Base-by-base conservation (phyloP, 768 basidiomycete species). In the Tylopilus plumbeoviolaceoides region DNA sequence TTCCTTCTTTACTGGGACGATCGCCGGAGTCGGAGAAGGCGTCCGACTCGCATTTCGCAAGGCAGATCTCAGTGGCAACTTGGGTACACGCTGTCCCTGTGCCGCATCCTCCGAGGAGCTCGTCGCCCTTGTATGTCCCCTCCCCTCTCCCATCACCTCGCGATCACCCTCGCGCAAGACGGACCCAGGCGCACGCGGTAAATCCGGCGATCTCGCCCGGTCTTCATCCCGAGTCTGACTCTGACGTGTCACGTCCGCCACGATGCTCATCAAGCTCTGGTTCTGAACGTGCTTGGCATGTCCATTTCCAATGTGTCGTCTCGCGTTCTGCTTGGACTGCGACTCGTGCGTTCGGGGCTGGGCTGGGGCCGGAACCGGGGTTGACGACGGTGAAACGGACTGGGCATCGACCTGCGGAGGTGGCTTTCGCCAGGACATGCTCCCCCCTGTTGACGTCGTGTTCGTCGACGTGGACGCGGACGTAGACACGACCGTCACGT, bases 231-330 rank as follows among this genome's bases (percentile, higher is more conserved):
- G 10, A 30, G 30, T 11, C 30, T 30, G 30, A 30, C 8, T 75
- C 50, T 68, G 59, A 43, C 69, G 69, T 23, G 83, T 66, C 42
- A 87, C 80, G 51, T 74, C 78, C 60, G 87, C 84, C 9, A 89
- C 81, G 57, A 89, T 82, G 59, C 79, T 82, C 84, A 88, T 83
- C 63, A 87, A 67, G 40, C 78, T 84, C 38, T 60, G 60, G 18
- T 54, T 63, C 9, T 48, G 53, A 3, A 15, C 41, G 15, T 46
- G 52, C 17, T 57, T 58, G 43, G 48, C 38, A 10, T 48, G 61
- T 6, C 67, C 60, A 3, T 67, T 67, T 14, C 27, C 15, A 10
- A 44, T 17, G 0, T 44, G 40, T 10, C 41, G 47, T 49, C 28
- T 59, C 5, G 41, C n/a, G 7, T 21, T 30, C 8, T 44, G 50